These are phyloP conservation scores for Vitis vinifera DNA, from an alignment of 164 flowering plant genomes.

Conservation along the genomic window ASM3070453v1 NC_081815.1:340001-340500, in stretches of 20 bases:
- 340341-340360: too few species aligned
- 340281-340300: conserved; percentile 32
- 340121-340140: conserved; percentile 23
- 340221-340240: conserved; percentile 33
- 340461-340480: too few species aligned
- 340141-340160: conserved; percentile 43
- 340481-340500: too few species aligned
- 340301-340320: conserved; percentile 23
- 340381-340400: too few species aligned
- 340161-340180: conserved; percentile 41
- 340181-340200: conserved; percentile 41
- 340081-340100: conserved; percentile 39
- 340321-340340: too few species aligned
- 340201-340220: conserved; percentile 38
- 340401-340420: too few species aligned
- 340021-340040: conserved; percentile 56
- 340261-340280: conserved; percentile 44
- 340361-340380: not conserved
- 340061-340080: conserved; percentile 38
- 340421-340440: too few species aligned
- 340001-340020: conserved; percentile 36
- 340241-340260: conserved; percentile 34
- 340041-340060: conserved; percentile 46
- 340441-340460: too few species aligned
- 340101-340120: conserved; percentile 31